phyloP scores from a whole-genome alignment of 2,329 filamentous ascomycete genomes.

The Ceratocystis huliohia region DNA sequence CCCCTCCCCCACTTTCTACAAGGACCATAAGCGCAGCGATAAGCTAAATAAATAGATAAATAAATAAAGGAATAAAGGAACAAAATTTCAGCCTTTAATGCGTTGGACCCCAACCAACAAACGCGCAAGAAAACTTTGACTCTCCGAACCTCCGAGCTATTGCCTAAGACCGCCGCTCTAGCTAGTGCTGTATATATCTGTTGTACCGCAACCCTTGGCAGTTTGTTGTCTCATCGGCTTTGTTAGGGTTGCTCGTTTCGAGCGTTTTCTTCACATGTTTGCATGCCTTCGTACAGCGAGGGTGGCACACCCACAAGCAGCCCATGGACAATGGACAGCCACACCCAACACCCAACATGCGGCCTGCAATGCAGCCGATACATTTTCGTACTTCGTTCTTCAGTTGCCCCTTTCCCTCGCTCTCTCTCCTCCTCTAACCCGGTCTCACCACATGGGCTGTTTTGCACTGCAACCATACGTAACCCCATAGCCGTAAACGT shows the following conservation, averaged over 20 bases:
- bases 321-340: no score
- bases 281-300: no score
- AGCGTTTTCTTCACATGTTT: no score
- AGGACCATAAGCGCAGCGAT: neutral
- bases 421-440: neutral
- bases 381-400: no score
- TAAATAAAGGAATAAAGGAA: neutral
- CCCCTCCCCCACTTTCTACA: neutral
- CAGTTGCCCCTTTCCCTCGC: neutral
- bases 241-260: no score
- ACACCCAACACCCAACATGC: neutral
- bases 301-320: no score
- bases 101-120: neutral
- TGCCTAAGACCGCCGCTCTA: neutral
- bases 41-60: neutral
- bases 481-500: neutral
- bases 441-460: neutral
- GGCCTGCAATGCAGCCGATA: neutral
- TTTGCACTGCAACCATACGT: neutral
- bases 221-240: neutral
- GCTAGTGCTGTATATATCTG: no score
- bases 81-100: neutral
- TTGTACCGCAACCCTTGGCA: neutral
- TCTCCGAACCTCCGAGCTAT: conserved; percentile 17
- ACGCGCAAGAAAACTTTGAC: neutral